phyloP scores from a whole-genome alignment of 1,139 yeast genomes.

The Nematodospora anomalae region DNA sequence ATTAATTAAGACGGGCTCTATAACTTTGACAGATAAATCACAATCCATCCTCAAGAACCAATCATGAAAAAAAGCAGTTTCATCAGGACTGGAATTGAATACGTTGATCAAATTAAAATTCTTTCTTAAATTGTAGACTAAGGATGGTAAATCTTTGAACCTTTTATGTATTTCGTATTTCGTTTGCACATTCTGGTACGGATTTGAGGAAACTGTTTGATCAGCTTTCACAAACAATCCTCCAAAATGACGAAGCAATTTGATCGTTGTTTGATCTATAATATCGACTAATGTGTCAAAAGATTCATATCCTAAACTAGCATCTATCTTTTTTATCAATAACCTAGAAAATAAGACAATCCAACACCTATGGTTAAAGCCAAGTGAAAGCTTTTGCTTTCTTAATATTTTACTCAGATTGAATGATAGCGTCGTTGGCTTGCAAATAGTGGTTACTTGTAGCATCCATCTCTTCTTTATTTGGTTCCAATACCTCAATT shows the following conservation, averaged over 20 bases:
- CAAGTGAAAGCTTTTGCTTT: slow-evolving; percentile 25
- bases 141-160: slow-evolving; percentile 28
- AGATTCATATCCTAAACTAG: slow-evolving; percentile 34
- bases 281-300: slow-evolving; percentile 28
- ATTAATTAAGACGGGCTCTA: slow-evolving; percentile 30
- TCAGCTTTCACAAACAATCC: slow-evolving; percentile 21
- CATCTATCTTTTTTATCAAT: slow-evolving; percentile 35
- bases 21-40: slow-evolving; percentile 21
- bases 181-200: slow-evolving; percentile 22
- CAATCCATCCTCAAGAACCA: slow-evolving; percentile 26
- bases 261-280: slow-evolving; percentile 29
- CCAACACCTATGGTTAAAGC: slow-evolving; percentile 37
- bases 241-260: slow-evolving; percentile 35
- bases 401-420: slow-evolving; percentile 19
- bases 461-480: slow-evolving; percentile 22
- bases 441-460: slow-evolving; percentile 29
- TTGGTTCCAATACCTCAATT: slow-evolving; percentile 29
- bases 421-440: slow-evolving; percentile 31
- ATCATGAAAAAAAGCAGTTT: slow-evolving; percentile 40
- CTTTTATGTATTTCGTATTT: slow-evolving; percentile 26
- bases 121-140: slow-evolving; percentile 32
- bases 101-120: slow-evolving; percentile 36
- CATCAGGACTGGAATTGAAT: slow-evolving; percentile 47
- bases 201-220: slow-evolving; percentile 19
- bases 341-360: slow-evolving; percentile 31